Evolutionary conservation across 148 eudicot genomes (phyloP).

Genomic region (Pouteria glomerata): DNA sequence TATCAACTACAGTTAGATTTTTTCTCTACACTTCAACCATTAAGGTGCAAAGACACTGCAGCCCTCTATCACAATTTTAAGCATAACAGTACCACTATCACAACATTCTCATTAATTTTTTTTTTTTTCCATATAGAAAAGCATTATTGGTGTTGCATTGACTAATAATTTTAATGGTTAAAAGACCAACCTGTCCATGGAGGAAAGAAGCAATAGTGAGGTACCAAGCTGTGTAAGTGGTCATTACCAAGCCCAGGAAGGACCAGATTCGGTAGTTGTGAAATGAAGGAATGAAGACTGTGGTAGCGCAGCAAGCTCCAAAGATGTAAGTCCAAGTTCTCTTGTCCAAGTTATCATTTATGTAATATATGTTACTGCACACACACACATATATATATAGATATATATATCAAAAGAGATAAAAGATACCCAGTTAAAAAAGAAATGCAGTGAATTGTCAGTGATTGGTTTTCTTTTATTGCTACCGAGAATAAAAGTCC

Average conservation of each 20-base stretch:
- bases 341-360: slow-evolving; percentile 90
- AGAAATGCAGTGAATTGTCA: background rate
- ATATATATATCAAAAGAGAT: too few species aligned
- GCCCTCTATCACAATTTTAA: too few species aligned
- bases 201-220: slow-evolving; percentile 77
- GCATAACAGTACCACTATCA: too few species aligned
- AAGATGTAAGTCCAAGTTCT: slow-evolving; percentile 95
- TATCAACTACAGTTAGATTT: too few species aligned
- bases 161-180: too few species aligned
- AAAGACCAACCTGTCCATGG: slow-evolving; percentile 71
- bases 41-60: too few species aligned
- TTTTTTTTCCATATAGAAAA: too few species aligned
- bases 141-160: too few species aligned
- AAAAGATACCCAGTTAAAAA: background rate
- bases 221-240: slow-evolving; percentile 96
- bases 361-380: slow-evolving; percentile 90
- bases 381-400: too few species aligned
- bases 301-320: slow-evolving; percentile 94
- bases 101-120: too few species aligned
- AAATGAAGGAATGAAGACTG: slow-evolving; percentile 85
- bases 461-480: background rate
- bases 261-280: slow-evolving; percentile 95
- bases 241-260: slow-evolving; percentile 75
- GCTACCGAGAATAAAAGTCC: background rate
- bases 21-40: too few species aligned